Evolutionary conservation across 805 yeast genomes (phyloP).

Genomic region (Zygosaccharomyces kombuchaensis): DNA sequence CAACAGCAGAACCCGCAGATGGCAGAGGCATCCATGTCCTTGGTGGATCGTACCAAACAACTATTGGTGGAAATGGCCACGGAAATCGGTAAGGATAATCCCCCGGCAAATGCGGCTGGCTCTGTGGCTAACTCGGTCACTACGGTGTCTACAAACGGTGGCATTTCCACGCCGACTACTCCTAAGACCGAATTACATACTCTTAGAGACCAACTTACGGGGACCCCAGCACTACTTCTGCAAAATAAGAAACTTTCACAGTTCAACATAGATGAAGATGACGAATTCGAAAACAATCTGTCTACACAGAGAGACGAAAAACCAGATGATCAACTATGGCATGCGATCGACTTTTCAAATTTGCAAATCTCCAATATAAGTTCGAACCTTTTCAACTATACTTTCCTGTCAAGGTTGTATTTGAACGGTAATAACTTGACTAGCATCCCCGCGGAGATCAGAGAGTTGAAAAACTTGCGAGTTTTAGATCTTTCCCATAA

Average conservation of each 20-base stretch:
- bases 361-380: constrained; percentile 71
- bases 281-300: constrained; percentile 40
- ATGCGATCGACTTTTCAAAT: constrained; percentile 87
- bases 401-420: constrained; percentile 80
- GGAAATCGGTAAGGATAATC: constrained; percentile 9
- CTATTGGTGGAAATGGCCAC: constrained; percentile 32
- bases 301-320: constrained; percentile 22
- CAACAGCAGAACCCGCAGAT: constrained; percentile 20
- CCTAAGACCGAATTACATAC: constrained; percentile 30
- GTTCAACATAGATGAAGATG: constrained; percentile 47
- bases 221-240: constrained; percentile 30
- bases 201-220: constrained; percentile 20
- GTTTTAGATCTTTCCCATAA: constrained; percentile 85
- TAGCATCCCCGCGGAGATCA: constrained; percentile 61
- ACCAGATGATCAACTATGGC: constrained; percentile 80
- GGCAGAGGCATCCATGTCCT: constrained; percentile 30
- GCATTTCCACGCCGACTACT: constrained; percentile 33
- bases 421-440: constrained; percentile 80
- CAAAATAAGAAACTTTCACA: constrained; percentile 42
- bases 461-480: constrained; percentile 65
- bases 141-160: constrained; percentile 21
- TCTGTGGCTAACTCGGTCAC: constrained; percentile 17
- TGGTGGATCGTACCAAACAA: constrained; percentile 34
- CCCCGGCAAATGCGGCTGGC: constrained; percentile 8
- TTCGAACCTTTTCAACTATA: constrained; percentile 72